phyloP scores from a whole-genome alignment of 345 rosid species.

The Eutrema yunnanense region DNA sequence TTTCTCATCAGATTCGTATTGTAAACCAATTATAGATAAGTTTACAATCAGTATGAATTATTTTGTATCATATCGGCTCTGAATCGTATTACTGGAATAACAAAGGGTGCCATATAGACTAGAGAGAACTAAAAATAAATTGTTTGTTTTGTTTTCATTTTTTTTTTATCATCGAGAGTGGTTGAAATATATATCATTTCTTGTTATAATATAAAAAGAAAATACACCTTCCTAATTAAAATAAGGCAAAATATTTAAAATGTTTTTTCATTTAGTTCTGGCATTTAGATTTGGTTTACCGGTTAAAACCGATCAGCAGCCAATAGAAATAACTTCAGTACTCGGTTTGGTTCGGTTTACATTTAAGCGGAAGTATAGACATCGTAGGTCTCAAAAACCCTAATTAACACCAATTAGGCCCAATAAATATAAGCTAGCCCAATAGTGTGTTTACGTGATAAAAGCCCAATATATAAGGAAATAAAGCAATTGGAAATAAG shows the following conservation, averaged over 20 bases:
- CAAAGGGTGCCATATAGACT: background rate
- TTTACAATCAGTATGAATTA: background rate
- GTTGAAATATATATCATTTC: background rate
- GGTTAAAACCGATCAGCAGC: too few species aligned
- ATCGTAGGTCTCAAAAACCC: background rate
- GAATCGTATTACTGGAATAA: background rate
- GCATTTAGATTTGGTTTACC: too few species aligned
- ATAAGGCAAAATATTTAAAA: background rate
- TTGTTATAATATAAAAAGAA: background rate
- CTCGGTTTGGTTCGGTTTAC: too few species aligned
- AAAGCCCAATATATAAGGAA: too few species aligned
- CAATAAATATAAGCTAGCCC: background rate
- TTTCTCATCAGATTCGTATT: background rate
- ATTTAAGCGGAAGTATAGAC: background rate
- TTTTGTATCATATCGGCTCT: background rate
- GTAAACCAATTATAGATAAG: background rate
- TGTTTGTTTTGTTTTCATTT: background rate
- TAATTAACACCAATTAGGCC: background rate
- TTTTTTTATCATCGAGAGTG: background rate
- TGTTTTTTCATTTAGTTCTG: background rate
- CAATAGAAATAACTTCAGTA: too few species aligned
- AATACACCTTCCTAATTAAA: background rate
- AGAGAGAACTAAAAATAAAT: background rate
- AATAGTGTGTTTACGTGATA: background rate
- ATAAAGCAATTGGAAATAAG: too few species aligned